Base-by-base conservation (phyloP, 768 basidiomycete genomes). In the Suillus alpinus region DNA sequence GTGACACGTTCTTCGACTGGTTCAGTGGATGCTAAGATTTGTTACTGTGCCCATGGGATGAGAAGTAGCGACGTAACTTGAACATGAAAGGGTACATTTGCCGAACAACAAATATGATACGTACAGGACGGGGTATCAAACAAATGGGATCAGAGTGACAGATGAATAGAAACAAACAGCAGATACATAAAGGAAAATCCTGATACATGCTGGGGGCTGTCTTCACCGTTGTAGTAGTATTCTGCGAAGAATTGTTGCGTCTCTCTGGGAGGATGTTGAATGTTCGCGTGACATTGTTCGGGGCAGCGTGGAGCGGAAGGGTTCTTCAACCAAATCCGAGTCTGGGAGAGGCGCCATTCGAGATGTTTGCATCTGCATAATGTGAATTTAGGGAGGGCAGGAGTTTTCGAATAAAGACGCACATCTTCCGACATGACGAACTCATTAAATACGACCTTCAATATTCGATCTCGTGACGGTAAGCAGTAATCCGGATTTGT, bases 351-450 rank as follows among this genome's bases (percentile, higher is more conserved):
- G 80, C 18, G 83, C 80, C 52, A 89, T 84, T 59, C 88, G 79
- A 20, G 83, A 81, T 62, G 84, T 81, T 72, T 88, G 86, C 83
- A 88, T 82, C 89, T 91, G 67, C 20, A 50, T 52, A 62, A 58
- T 57, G 58, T 61, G 37, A 62, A 41, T 44, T 32, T 31, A 36
- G 37, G 61, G 5, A 55, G 57, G 41, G 34, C 18, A 12, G 49
- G 36, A 26, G 36, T 52, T 36, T 36, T 34, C 36, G 10, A 37
- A 14, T 26, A 12, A 31, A 34, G 7, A 67, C 81, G 58, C 65
- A 91, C 92, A 76, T 91, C 87, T 56, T 79, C 77, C 60, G 80
- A 83, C 91, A 94, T 92, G 32, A 91, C 76, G 51, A 78, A 79
- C 32, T 81, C 75, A 31, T 78, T 80, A 47, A 81, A 69, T 53